These are phyloP conservation scores for Micromonas pusilla DNA, from an alignment of 139 green algal genomes.

Conservation along the genomic window DNA sequence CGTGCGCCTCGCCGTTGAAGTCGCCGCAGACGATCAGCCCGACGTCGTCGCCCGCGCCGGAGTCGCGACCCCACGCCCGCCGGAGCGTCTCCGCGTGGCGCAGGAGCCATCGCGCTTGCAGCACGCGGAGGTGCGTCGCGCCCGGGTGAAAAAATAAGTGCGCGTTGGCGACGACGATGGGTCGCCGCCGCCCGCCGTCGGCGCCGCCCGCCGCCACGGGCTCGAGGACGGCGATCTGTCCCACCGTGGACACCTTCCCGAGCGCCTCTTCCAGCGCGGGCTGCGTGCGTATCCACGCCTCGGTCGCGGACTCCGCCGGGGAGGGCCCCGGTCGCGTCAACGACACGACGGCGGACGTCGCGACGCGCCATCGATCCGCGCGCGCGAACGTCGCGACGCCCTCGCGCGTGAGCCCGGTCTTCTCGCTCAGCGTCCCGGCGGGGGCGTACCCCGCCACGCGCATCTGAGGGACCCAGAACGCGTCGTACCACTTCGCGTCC, in stretches of 20 bases:
- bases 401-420: conserved; percentile 61
- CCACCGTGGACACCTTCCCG: conserved; percentile 69
- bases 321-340: neutral
- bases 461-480: conserved; percentile 54
- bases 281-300: neutral
- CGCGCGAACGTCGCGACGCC: conserved; percentile 60
- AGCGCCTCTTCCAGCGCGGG: conserved; percentile 55
- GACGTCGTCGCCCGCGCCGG: neutral
- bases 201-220: neutral
- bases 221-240: conserved; percentile 57
- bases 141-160: conserved; percentile 89
- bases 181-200: no score
- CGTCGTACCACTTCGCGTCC: conserved; percentile 61
- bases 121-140: conserved; percentile 77
- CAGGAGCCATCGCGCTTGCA: conserved; percentile 45
- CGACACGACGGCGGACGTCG: neutral
- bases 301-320: neutral
- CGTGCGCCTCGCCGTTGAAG: conserved; percentile 24
- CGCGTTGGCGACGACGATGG: conserved; percentile 69
- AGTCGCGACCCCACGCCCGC: neutral
- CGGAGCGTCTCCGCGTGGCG: neutral
- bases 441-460: conserved; percentile 2
- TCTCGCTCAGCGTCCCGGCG: conserved; percentile 69
- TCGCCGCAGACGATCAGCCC: conserved; percentile 26
- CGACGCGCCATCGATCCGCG: conserved; percentile 25